Conservation (phyloP, 139 green algal genomes). For the Chlamydomonas sp. region DNA sequence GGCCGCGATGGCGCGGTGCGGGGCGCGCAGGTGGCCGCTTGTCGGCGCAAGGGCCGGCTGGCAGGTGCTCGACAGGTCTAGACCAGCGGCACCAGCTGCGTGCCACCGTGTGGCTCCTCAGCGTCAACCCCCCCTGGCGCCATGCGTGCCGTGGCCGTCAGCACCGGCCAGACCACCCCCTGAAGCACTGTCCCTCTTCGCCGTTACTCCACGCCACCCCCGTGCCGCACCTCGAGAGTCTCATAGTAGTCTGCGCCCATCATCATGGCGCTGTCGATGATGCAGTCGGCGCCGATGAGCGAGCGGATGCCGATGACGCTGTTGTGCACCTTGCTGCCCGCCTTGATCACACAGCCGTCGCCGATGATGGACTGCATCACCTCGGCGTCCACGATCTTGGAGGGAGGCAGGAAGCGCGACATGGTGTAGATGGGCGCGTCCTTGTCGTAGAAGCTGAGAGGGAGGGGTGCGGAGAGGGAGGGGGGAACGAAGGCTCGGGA, state of each 20-base stretch:
- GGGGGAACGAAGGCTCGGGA: constrained; percentile 75
- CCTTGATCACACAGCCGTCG: constrained; percentile 78
- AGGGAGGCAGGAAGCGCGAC: constrained; percentile 71
- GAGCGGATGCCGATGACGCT: constrained; percentile 69
- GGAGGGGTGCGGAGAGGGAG: constrained; percentile 78
- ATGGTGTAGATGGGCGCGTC: constrained; percentile 78
- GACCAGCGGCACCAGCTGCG: no score
- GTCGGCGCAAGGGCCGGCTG: no score
- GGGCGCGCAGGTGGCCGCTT: no score
- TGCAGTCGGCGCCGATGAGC: constrained; percentile 61
- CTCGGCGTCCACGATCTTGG: constrained; percentile 67
- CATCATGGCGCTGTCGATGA: constrained; percentile 87
- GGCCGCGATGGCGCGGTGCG: no score
- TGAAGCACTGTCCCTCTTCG: neutral
- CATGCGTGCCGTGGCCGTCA: no score
- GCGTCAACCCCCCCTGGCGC: no score
- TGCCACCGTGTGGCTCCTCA: no score
- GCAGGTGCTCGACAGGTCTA: no score
- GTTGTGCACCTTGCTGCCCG: constrained; percentile 51
- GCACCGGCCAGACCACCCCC: no score
- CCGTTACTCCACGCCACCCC: neutral
- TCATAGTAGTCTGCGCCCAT: constrained; percentile 99
- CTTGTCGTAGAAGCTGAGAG: constrained; percentile 71
- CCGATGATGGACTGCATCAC: constrained; percentile 83
- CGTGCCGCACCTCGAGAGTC: constrained; percentile 71